Percentiles rank a stretch among this genome's conserved stretches.
Evolutionary conservation across 306 rosid species (phyloP).

Genomic region (Mimosa bimucronata): DNA sequence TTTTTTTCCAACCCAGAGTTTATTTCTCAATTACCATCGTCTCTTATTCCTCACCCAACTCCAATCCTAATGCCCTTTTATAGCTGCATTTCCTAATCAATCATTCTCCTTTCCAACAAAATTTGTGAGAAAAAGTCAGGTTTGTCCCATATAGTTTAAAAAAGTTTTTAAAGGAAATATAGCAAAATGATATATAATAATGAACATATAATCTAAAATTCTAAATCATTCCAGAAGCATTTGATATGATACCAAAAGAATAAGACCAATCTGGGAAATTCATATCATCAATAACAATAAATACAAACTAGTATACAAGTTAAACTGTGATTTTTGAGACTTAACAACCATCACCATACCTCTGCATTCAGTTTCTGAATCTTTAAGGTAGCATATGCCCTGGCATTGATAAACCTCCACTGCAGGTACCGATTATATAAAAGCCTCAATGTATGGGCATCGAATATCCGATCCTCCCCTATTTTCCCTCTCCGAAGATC

Average conservation of each 20-base stretch:
- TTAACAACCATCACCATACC: conserved; percentile 68
- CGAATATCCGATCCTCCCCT: conserved; percentile 89
- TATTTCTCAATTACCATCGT: not conserved
- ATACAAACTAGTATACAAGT: conserved; percentile 7
- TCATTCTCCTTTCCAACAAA: conserved; percentile 6
- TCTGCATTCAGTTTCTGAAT: conserved; percentile 82
- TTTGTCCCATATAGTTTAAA: conserved; percentile 17
- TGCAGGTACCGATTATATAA: conserved; percentile 86
- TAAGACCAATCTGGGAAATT: not conserved
- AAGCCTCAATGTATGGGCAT: conserved; percentile 95
- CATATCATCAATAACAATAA: conserved; percentile 29
- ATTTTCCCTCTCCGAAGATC: conserved; percentile 93
- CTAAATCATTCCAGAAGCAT: conserved; percentile 34
- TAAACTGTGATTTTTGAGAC: conserved; percentile 8
- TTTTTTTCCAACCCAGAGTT: conserved; percentile 31
- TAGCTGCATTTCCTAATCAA: not conserved
- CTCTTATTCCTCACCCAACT: conserved; percentile 9
- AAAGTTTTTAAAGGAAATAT: conserved; percentile 17
- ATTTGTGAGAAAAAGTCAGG: conserved; percentile 7
- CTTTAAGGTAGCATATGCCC: conserved; percentile 88
- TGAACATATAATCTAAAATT: conserved; percentile 21
- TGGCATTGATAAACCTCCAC: conserved; percentile 97
- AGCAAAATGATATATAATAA: conserved; percentile 1
- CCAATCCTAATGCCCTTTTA: conserved; percentile 31
- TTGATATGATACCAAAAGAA: conserved; percentile 1